Base-by-base conservation (phyloP, 805 yeast species). In the Yarrowia divulgata region DNA sequence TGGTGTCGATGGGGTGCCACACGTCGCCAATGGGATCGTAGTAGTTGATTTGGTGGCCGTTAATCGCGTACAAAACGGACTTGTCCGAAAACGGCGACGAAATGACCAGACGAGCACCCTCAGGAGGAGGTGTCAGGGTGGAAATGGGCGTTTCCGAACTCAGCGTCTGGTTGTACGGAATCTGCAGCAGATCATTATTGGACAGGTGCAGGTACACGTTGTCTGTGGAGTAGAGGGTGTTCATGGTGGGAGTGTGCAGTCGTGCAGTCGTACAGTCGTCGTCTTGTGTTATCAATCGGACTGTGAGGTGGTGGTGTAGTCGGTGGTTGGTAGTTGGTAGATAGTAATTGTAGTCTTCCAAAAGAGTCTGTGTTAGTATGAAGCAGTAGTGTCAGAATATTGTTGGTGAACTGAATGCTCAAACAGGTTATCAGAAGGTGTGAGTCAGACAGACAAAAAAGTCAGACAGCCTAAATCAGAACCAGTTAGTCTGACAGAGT, bases 141-240 rank as follows among this genome's bases (percentile, higher is more conserved):
- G 57, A n/a, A 5, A 63, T 48, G 1, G 68, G 48, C 1, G 57
- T 39, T 5, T 48, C 57, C 2, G 57, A 19, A 8, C 32, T 23
- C 37, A 63, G 14, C 2, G 68, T 48, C 16, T 63, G 68, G 39
- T 63, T 63, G 39, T 48, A 63, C 3, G 57, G 57, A 23, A 63
- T 63, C 10, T 63, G 55, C 32, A 63, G 29, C 10, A 63, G 48
- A 18, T 63, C 57, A n/a, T 63, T 63, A 48, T 63, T 63, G 37
- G 45, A 29, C 48, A 63, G 39, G 29, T 48, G 57, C 10, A 63
- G 48, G 16, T 19, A 63, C 13, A 63, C 68, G 45, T 37, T 14
- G 37, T 48, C 8, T 16, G 55, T 8, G 4, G 57, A 46, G 48
- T 63, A 63, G 46, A 63, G 57, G 8, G 68, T 48, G 52, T 48